Evolutionary conservation across 2,329 filamentous ascomycete genomes (phyloP), one percentile per base, ranked within the genome.

Genomic region (Cladophialophora exuberans): DNA sequence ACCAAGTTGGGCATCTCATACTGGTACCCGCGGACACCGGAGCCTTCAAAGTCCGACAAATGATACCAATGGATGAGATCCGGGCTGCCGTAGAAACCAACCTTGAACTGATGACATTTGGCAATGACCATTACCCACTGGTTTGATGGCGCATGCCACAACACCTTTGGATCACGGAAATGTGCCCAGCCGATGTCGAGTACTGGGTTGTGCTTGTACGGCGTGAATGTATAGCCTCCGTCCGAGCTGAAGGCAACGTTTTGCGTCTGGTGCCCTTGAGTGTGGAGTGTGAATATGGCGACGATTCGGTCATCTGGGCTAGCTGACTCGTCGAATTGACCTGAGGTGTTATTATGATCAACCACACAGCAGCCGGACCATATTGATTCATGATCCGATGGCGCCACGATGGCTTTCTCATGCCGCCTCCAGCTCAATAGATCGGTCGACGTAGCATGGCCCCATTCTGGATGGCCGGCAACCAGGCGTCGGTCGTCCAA

Each of bases 101-200:
- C 73, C 7, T 74, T 70, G 58, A 81, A 84, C 31, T 84, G 82
- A 30, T 76, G 69, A 1, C 79, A 67, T 52, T 81, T 84, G 0
- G 83, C 73, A 2, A 85, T 61, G 0, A 78, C 75, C 76, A 83
- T 81, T 33, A 83, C 79, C 84, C 84, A 87, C 15, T 74, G 70
- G 36, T 77, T 65, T 6, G 67, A 70, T 7, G 70, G 66, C 1
- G 76, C 70, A 58, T 85, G 79, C 73, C 82, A 82, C 39, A 84
- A 73, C 1, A 87, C 83, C 63, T 87, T 84, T 1, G 85, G 84
- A 59, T 88, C 85, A 20, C 85, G 80, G 71, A 87, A 87, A 59
- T 84, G 77, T 4, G 69, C 74, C 15, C 79, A 76, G 54, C 74
- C 74, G 65, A 79, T 78, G 59, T 75, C 68, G 38, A 88, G 79